Base-by-base conservation (phyloP, 352 stramenopile species). In the Phytophthora megakarya region DNA sequence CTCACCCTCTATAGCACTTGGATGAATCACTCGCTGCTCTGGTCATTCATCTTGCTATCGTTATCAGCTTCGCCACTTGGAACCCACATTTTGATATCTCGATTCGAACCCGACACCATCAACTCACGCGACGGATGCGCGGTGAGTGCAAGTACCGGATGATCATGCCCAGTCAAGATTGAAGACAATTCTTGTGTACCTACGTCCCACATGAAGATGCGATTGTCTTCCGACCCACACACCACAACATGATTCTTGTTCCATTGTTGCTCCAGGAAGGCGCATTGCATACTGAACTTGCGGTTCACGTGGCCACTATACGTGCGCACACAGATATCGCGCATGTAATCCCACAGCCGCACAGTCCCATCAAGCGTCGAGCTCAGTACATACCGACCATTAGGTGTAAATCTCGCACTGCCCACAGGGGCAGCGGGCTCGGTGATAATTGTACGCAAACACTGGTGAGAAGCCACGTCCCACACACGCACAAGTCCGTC, bases 401-500 rank as follows among this genome's bases (percentile, higher is more conserved):
- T 99, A 30, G 96, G 95, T 26, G 90, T 91, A 75, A 98, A 99
- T 15, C 73, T 81, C 6, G 94, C 92, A 60, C 84, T 86, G 18
- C 82, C 89, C 39, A 92, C 83, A 3, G 85, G 81, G 16, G 73
- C 78, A 1, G 76, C 70, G 5, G 78, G 73, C 10, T 85, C 75
- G 32, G 78, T 50, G 38, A 98, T 89, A 25, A 98, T 84, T 26
- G 96, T 98, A 37, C 97, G 97, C 22, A 99, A 73, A 73, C 96
- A 99, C 72, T 98, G 90, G 40, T 93, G 95, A 22, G 92, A 97
- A 19, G 88, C 89, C n/a, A 97, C 93, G 80, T 99, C 97, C 97
- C 97, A 99, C 28, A 99, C 88, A 42, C 97, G 82, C 51, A 83
- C 82, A n/a, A 93, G 70, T 7, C 83, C 86, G 57, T 95, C 87